phyloP scores from a whole-genome alignment of 257 asterid genomes.

The Nicotiana tomentosiformis region DNA sequence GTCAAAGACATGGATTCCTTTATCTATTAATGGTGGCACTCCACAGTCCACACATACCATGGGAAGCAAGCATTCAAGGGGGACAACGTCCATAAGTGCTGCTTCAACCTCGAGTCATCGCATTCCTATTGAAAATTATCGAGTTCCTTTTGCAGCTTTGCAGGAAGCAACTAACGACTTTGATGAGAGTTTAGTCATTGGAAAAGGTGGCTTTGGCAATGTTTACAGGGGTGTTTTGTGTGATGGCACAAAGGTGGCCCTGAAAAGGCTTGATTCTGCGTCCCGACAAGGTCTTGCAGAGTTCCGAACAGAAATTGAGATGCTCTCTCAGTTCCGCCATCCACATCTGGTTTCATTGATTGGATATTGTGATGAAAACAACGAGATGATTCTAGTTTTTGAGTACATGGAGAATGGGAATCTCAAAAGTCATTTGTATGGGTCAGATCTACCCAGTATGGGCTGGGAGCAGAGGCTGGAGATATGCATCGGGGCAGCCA shows the following conservation, averaged over 20 bases:
- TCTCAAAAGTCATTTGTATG: neutral
- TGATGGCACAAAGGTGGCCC: slow-evolving; percentile 19
- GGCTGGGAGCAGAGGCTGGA: slow-evolving; percentile 6
- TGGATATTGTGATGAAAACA: neutral
- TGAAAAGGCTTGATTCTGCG: neutral
- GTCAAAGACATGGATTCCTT: neutral
- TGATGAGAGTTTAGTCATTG: neutral
- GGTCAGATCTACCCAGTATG: neutral
- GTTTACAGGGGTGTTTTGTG: slow-evolving; percentile 7
- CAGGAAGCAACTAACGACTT: neutral
- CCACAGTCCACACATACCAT: neutral
- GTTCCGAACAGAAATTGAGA: neutral
- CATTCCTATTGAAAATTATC: neutral
- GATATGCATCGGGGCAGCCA: slow-evolving; percentile 8
- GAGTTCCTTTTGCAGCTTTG: neutral
- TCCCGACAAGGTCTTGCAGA: neutral
- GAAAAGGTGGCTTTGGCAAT: slow-evolving; percentile 11
- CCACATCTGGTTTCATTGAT: neutral
- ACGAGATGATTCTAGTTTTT: neutral
- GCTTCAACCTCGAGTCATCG: neutral
- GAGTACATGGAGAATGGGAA: neutral
- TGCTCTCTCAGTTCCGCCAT: neutral
- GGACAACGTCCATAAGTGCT: neutral
- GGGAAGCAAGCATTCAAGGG: neutral
- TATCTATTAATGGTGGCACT: neutral